Conservation (phyloP, 2,329 filamentous ascomycete species). For the Fusarium chaquense region DNA sequence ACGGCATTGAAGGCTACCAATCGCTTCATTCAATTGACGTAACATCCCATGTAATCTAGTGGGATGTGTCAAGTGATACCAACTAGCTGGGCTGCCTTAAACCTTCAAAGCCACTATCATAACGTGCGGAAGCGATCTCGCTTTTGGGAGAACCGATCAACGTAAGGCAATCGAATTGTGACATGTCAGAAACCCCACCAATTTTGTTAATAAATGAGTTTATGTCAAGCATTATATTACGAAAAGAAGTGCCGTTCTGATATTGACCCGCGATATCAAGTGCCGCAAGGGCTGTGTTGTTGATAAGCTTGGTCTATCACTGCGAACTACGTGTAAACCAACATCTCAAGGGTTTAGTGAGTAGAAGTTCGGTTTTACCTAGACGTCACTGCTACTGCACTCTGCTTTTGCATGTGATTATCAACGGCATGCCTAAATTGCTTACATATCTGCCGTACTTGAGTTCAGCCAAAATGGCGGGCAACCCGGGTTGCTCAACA, state of each 20-base stretch:
- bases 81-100: constrained; percentile 24
- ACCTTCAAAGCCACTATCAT: constrained; percentile 29
- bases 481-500: background rate
- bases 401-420: constrained; percentile 31
- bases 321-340: background rate
- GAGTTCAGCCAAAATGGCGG: background rate
- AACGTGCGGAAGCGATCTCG: constrained; percentile 28
- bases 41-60: constrained; percentile 14
- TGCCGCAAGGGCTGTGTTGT: constrained; percentile 3
- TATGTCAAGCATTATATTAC: constrained; percentile 12
- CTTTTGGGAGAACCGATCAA: constrained; percentile 14
- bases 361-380: background rate
- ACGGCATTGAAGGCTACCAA: constrained; percentile 30
- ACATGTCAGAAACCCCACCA: constrained; percentile 30
- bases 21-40: constrained; percentile 31
- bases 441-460: background rate
- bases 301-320: constrained; percentile 14
- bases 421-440: background rate
- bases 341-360: constrained; percentile 13
- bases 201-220: background rate
- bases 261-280: constrained; percentile 4
- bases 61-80: constrained; percentile 38
- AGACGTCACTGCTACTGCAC: constrained; percentile 8
- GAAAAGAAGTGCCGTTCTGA: background rate
- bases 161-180: constrained; percentile 29